These are phyloP conservation scores for Puccinia polysora DNA, from an alignment of 1,284 basidiomycete genomes.

Conservation along the genomic window DNA sequence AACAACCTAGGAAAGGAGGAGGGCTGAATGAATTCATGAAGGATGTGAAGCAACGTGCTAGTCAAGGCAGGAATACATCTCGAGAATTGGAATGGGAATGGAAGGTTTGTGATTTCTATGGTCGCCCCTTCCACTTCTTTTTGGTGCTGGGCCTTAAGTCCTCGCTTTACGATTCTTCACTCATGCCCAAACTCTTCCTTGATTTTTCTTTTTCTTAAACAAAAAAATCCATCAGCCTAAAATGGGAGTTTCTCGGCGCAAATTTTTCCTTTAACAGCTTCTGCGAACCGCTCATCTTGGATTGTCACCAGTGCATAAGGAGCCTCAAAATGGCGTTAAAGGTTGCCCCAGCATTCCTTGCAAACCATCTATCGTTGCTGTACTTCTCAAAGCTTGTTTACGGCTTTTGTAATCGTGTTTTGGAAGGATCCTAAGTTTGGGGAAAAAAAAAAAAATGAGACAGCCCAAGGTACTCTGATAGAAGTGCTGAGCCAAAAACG, in stretches of 20 bases:
- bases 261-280: constrained; percentile 34
- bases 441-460: too few relatives aligned
- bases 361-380: too few relatives aligned
- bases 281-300: too few relatives aligned
- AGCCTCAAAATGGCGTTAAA: too few relatives aligned
- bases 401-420: too few relatives aligned
- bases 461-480: too few relatives aligned
- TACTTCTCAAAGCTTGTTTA: too few relatives aligned
- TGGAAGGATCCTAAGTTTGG: too few relatives aligned
- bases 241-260: constrained; percentile 39
- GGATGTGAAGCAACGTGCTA: constrained; percentile 23
- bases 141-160: not conserved
- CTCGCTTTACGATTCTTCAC: not conserved
- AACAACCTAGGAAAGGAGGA: constrained; percentile 32
- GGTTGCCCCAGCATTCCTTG: too few relatives aligned
- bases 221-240: constrained; percentile 9
- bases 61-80: constrained; percentile 24
- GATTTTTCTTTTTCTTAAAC: not conserved
- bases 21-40: constrained; percentile 37
- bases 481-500: too few relatives aligned
- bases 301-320: too few relatives aligned
- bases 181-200: not conserved
- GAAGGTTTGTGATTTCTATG: constrained; percentile 41
- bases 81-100: constrained; percentile 42
- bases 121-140: not conserved